These are phyloP conservation scores for Glomus cerebriforme DNA, from an alignment of 192 early-diverging fungal species.

Conservation along the genomic window DNA sequence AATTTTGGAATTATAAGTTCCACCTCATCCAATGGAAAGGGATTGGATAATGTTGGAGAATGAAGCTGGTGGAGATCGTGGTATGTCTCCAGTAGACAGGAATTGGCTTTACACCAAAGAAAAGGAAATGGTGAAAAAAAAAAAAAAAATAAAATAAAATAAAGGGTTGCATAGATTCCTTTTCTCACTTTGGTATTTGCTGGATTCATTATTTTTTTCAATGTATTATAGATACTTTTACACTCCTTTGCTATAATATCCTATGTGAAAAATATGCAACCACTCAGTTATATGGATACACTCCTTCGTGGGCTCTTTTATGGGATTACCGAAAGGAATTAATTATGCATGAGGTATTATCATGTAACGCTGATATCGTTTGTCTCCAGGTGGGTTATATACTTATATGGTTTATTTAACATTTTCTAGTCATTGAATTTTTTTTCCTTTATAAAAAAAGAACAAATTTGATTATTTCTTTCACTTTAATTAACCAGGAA, in stretches of 20 bases:
- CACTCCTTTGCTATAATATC: conserved; percentile 92
- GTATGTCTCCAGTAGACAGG: conserved; percentile 26
- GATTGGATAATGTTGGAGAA: conserved; percentile 90
- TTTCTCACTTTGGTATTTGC: conserved; percentile 14
- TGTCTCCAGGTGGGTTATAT: conserved; percentile 75
- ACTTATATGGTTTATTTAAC: neutral
- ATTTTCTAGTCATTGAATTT: conserved; percentile 7
- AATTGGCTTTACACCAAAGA: conserved; percentile 1
- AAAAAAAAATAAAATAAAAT: neutral
- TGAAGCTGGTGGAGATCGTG: conserved; percentile 57
- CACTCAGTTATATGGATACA: conserved; percentile 86
- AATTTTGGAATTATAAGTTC: conserved; percentile 52
- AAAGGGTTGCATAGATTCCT: neutral
- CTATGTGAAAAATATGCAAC: conserved; percentile 90
- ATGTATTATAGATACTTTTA: conserved; percentile 69
- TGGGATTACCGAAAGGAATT: conserved; percentile 95
- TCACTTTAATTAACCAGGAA: conserved; percentile 59
- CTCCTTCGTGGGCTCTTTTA: conserved; percentile 89
- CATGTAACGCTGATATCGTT: conserved; percentile 87
- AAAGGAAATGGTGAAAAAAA: conserved; percentile 12
- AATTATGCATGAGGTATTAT: conserved; percentile 81
- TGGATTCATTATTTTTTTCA: conserved; percentile 26
- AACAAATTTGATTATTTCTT: conserved; percentile 7
- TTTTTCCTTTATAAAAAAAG: conserved; percentile 20
- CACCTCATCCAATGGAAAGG: conserved; percentile 78